Evolutionary conservation across 2,329 filamentous ascomycete genomes (phyloP), one percentile per base, ranked within the genome.

Genomic region (Alternaria sp.): DNA sequence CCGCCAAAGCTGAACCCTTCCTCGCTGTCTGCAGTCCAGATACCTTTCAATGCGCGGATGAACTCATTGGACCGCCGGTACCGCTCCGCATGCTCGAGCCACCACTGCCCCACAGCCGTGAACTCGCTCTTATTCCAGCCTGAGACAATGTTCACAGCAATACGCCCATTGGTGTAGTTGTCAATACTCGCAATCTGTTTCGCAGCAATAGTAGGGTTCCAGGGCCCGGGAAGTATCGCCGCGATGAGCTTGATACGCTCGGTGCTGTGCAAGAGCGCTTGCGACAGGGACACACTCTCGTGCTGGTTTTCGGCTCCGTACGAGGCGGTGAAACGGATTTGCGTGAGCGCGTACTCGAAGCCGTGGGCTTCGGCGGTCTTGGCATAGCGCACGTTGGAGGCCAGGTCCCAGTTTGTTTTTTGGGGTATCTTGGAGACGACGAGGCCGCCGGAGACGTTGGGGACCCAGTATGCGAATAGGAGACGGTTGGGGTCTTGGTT

Each of bases 41-140:
- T 85, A 3, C 83, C 83, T 51, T 80, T 81, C 3, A 85, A 72
- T 51, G 81, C 84, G 52, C 81, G 75, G 49, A 86, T 85, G 69
- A 85, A 85, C 67, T 86, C 83, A n/a, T 68, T 66, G 4, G 62
- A 82, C 18, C 84, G 80, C 34, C 83, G 78, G 66, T 85, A 85
- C 4, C 83, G 80, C 71, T 85, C 84, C 2, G 81, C 80, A 62
- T 85, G 83, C 63, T 85, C 83, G 16, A 85, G 78, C 84, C 83
- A 85, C 83, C 83, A 85, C 69, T 85, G 81, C 5, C 83, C 83
- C 22, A 86, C 82, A 47, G 79, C 78, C 0, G 79, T 81, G 61
- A 85, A 85, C 69, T 85, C 84, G 53, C 79, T 76, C 64, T 84
- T 85, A 74, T 85, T 85, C 83, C 84, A 86, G 4, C 84, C 84